Evolutionary conservation across 2,329 filamentous ascomycete genomes (phyloP).

Genomic region (Ophiostoma australiae): DNA sequence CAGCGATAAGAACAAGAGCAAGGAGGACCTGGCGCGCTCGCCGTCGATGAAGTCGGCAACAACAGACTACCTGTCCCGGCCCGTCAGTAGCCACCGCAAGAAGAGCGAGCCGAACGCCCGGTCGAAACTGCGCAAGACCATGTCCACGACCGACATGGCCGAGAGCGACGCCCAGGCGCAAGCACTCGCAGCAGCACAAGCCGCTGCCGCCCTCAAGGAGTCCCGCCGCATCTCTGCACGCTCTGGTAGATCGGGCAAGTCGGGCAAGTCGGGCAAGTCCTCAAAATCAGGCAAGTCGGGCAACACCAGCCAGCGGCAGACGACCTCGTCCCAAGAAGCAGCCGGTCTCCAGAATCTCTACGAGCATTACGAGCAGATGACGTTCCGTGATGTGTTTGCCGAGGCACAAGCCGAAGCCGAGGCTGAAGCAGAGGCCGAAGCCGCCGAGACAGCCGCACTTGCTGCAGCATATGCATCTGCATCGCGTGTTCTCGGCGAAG

Average conservation of each 20-base stretch:
- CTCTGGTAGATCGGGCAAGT: not conserved
- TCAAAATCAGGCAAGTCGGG: not conserved
- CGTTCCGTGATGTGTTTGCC: slow-evolving; percentile 42
- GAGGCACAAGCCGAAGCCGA: slow-evolving; percentile 21
- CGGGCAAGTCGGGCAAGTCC: not conserved
- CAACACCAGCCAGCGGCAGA: not conserved
- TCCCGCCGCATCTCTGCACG: not conserved
- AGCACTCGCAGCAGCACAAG: slow-evolving; percentile 28
- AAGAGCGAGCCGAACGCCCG: slow-evolving; percentile 31
- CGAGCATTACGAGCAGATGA: slow-evolving; percentile 55
- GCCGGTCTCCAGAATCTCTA: slow-evolving; percentile 48
- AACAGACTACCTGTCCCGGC: slow-evolving; percentile 29
- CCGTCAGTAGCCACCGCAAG: slow-evolving; percentile 30
- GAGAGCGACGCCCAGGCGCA: not conserved
- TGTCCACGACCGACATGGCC: not conserved
- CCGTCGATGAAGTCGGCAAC: slow-evolving; percentile 42
- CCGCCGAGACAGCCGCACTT: not conserved
- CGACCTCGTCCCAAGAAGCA: slow-evolving; percentile 25
- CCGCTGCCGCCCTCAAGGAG: slow-evolving; percentile 23
- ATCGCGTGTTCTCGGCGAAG: not conserved
- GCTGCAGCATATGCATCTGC: not conserved
- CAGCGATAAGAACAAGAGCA: slow-evolving; percentile 28
- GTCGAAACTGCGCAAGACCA: slow-evolving; percentile 6
- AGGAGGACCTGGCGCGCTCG: slow-evolving; percentile 32
- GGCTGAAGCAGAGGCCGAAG: not conserved